Evolutionary conservation across 331 rosid genomes (phyloP), one percentile per base, ranked within the genome.

Genomic region (Rosa hybrid): DNA sequence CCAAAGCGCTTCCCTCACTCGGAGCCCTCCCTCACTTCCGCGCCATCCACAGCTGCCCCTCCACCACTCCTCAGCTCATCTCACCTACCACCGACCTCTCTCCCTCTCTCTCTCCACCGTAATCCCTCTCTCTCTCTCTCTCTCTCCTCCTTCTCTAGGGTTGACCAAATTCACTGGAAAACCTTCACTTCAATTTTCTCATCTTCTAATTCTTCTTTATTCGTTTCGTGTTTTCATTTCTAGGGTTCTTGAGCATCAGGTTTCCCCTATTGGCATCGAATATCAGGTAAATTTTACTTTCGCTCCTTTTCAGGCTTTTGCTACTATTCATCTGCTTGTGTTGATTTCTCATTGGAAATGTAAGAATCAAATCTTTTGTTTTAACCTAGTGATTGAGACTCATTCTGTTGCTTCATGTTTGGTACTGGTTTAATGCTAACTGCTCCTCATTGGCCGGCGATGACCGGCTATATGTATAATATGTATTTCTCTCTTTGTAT

Each of bases 11-110:
- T 48, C 8, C 38, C 20, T 76, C 63, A 18, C 50, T 77, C 11
- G 80, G 62, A 45, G 63, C 50, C 73, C 64, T 76, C 50, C 73
- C 64, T 76, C 79, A 62, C 20, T 77, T 64, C 50, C 80, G 80
- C 80, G 73, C 80, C 73, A 64, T 46, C 72, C 72, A 3, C 63
- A 62, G 21, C 79, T 14, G 9, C 50, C 78, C 44, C 3, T 46
- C 59, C 75, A 13, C 23, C 56, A 39, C 59, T 71, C n/a, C 41
- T 48, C 71, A 0, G 12, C 54, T 25, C 25, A 4, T 5, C 71
- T 23, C 57, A 44, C 23, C 79, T 45, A 27, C 79, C 30, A 13
- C 65, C 71, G 5, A 39, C 17, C 4, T 13, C 13, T 2, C 23
- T 21, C 65, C 25, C 79, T 8, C 3, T 46, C 72, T 18, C 80